Conservation (phyloP, 352 stramenopile species). For the Halophytophthora polymorphica region DNA sequence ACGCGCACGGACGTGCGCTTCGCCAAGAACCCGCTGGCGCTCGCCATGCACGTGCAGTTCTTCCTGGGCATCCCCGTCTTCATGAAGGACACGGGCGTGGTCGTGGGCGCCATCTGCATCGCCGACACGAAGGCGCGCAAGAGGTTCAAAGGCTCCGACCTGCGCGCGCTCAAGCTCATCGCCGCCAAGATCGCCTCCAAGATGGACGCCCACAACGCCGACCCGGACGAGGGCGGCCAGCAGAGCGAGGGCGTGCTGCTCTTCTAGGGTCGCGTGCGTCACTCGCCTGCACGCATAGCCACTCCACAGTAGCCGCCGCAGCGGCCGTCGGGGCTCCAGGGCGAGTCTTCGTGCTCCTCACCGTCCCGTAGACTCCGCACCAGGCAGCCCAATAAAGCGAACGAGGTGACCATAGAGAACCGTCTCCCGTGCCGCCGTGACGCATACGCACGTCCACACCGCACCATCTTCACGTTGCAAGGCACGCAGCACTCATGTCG, state of each 20-base stretch:
- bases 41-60: slow-evolving; percentile 70
- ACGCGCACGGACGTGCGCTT: slow-evolving; percentile 73
- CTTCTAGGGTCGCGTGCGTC: slow-evolving; percentile 23
- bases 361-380: too few relatives aligned
- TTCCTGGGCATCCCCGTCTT: slow-evolving; percentile 74
- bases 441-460: too few relatives aligned
- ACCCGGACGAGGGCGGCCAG: slow-evolving; percentile 1
- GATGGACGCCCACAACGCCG: slow-evolving; percentile 54
- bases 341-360: too few relatives aligned
- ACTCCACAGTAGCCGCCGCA: too few relatives aligned
- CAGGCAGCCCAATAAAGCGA: too few relatives aligned
- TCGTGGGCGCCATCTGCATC: slow-evolving; percentile 71
- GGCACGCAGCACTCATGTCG: too few relatives aligned
- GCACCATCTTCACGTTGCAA: too few relatives aligned
- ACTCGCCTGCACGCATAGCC: too few relatives aligned
- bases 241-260: slow-evolving; percentile 22
- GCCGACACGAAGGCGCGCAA: slow-evolving; percentile 61
- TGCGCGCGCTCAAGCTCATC: slow-evolving; percentile 69
- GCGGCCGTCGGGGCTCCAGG: too few relatives aligned
- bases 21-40: slow-evolving; percentile 71
- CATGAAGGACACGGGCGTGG: slow-evolving; percentile 57
- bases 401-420: too few relatives aligned
- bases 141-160: slow-evolving; percentile 58
- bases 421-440: too few relatives aligned
- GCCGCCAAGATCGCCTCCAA: slow-evolving; percentile 67